phyloP scores from a whole-genome alignment of 2,329 filamentous ascomycete species.

The Chaetomiaceae sp. region DNA sequence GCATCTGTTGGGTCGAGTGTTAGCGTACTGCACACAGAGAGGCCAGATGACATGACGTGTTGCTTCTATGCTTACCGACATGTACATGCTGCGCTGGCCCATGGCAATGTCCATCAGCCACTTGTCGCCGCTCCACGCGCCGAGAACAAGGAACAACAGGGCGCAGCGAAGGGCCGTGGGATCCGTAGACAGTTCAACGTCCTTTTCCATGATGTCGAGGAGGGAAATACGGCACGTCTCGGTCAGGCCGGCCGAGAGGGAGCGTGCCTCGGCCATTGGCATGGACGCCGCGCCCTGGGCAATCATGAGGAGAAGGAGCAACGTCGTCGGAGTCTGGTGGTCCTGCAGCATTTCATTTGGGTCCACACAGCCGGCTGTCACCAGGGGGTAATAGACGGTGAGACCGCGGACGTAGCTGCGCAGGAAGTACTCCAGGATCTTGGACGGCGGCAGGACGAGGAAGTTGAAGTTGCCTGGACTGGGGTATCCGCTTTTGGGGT shows the following conservation, averaged over 20 bases:
- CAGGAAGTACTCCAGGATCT: constrained; percentile 64
- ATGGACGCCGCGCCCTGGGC: constrained; percentile 66
- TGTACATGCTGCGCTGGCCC: constrained; percentile 69
- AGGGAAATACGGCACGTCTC: constrained; percentile 69
- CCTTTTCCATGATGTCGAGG: constrained; percentile 68
- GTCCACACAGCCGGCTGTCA: constrained; percentile 56
- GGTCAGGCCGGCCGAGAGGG: constrained; percentile 61
- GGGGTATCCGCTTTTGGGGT: constrained; percentile 39
- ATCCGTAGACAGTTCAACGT: constrained; percentile 63
- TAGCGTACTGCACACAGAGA: too few species aligned
- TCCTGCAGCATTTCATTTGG: constrained; percentile 64
- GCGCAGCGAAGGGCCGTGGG: constrained; percentile 61
- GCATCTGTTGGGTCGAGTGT: constrained; percentile 45
- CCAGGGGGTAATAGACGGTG: constrained; percentile 61
- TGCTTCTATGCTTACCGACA: constrained; percentile 47
- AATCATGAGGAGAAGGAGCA: constrained; percentile 67
- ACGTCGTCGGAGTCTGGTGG: constrained; percentile 60
- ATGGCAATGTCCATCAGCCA: constrained; percentile 75
- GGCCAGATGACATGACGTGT: neutral
- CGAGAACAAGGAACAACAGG: constrained; percentile 62
- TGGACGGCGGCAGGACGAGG: constrained; percentile 60
- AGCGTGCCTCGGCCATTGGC: constrained; percentile 59
- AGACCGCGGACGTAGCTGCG: constrained; percentile 62
- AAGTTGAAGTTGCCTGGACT: constrained; percentile 55
- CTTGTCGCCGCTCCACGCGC: constrained; percentile 70